Evolutionary conservation across 2,329 filamentous ascomycete genomes (phyloP).

Genomic region (Exophiala xenobiotica): DNA sequence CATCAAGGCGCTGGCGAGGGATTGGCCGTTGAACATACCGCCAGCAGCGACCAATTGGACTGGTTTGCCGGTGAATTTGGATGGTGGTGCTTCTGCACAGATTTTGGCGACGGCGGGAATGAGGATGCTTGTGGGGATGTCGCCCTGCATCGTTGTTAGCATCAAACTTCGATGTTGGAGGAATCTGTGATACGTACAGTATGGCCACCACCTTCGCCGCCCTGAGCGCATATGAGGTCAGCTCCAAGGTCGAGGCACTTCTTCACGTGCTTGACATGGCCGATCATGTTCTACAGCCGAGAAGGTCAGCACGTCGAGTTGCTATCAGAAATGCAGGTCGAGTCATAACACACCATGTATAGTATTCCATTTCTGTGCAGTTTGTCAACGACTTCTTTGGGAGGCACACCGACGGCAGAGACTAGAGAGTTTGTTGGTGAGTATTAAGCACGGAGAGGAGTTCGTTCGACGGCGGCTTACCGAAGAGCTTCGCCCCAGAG

Average conservation of each 20-base stretch:
- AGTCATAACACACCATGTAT: constrained; percentile 23
- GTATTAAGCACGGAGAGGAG: neutral
- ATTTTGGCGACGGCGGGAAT: constrained; percentile 89
- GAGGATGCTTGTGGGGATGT: constrained; percentile 86
- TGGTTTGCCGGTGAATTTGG: constrained; percentile 78
- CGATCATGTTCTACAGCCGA: constrained; percentile 96
- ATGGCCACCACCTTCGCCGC: constrained; percentile 95
- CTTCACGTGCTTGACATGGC: constrained; percentile 97
- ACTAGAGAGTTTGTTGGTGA: constrained; percentile 52
- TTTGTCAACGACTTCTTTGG: constrained; percentile 82
- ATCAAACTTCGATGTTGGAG: too few species aligned
- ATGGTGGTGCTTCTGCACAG: constrained; percentile 71
- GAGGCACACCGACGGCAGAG: constrained; percentile 90
- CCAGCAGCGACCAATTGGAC: constrained; percentile 93
- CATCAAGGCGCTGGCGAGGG: constrained; percentile 85
- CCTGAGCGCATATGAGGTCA: constrained; percentile 97
- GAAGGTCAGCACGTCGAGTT: constrained; percentile 8
- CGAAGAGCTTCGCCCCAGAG: constrained; percentile 82
- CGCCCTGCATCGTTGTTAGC: constrained; percentile 51
- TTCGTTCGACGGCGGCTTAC: constrained; percentile 7
- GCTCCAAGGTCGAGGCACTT: constrained; percentile 91
- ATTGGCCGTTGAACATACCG: constrained; percentile 89
- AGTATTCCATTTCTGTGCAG: constrained; percentile 84
- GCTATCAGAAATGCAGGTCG: too few species aligned
- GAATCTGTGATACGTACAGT: constrained; percentile 48